phyloP scores from a whole-genome alignment of 805 yeast species.

The Candida ascalaphidarum region DNA sequence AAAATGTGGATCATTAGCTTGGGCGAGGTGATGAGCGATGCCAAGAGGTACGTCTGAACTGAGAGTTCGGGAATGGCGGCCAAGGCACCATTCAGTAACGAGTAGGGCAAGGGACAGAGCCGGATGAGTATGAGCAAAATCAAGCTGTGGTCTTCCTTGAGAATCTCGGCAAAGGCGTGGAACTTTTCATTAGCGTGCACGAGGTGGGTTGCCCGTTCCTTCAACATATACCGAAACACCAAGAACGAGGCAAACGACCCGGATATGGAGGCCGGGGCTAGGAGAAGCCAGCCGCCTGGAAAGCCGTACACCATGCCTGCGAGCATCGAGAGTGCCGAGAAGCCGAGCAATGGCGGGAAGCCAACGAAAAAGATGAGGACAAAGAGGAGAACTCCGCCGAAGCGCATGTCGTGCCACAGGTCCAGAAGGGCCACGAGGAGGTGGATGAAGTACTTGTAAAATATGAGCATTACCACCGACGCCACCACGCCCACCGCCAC shows the following conservation, averaged over 20 bases:
- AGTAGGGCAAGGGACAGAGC: conserved; percentile 88
- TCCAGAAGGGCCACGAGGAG: conserved; percentile 36
- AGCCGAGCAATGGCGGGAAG: conserved; percentile 90
- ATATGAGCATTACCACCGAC: conserved; percentile 15
- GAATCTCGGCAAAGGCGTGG: conserved; percentile 63
- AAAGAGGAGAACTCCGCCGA: conserved; percentile 41
- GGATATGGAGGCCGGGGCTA: conserved; percentile 57
- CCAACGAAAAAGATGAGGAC: conserved; percentile 54
- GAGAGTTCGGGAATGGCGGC: conserved; percentile 79
- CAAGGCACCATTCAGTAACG: conserved; percentile 85
- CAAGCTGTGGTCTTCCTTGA: conserved; percentile 60
- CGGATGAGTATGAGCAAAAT: conserved; percentile 64
- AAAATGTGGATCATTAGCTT: conserved; percentile 70
- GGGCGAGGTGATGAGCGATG: conserved; percentile 73
- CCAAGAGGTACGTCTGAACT: conserved; percentile 52
- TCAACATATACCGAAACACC: conserved; percentile 52
- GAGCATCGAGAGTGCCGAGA: conserved; percentile 54
- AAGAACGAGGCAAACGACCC: conserved; percentile 77
- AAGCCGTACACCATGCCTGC: conserved; percentile 83
- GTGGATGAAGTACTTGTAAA: conserved; percentile 27
- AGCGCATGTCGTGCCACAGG: conserved; percentile 28
- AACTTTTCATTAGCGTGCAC: conserved; percentile 56
- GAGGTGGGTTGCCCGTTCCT: conserved; percentile 48
- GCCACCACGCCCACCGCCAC: conserved; percentile 11
- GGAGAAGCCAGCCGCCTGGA: conserved; percentile 67